Base-by-base conservation (phyloP, 495 filamentous ascomycete genomes). In the Polyplosphaeria fusca region DNA sequence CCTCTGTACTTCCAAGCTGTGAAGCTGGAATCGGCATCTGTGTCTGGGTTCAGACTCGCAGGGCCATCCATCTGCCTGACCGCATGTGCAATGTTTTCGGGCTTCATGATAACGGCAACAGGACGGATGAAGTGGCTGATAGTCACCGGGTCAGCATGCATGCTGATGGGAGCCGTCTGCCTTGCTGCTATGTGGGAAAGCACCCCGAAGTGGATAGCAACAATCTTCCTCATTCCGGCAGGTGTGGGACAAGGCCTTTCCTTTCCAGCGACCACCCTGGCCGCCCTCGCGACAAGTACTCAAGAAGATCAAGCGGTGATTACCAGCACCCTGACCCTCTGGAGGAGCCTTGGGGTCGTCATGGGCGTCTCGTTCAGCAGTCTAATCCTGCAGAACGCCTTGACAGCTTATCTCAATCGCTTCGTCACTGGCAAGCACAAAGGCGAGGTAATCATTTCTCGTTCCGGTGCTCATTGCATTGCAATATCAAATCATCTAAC, bases 1-100 rank as follows among this genome's bases (percentile, higher is more conserved):
- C 87, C 87, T 0, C 73, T 92, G 19, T 92, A 84, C 73, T 92
- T 91, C 72, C 86, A 90, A 69, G 86, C 83, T 25, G 86, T 90
- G 42, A 84, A 87, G 59, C 78, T 89, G 37, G 82, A 86, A 12
- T 79, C 74, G 19, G 83, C 88, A 22, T 87, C 87, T 7, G 75
- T 75, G 16, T 89, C 88, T 0, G 88, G 88, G 11, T 76, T 89
- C 3, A 78, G 85, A 38, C 82, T 92, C 41, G 73, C 88, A 9
- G 72, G 81, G 35, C 80, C 82, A 24, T 81, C 82, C 0, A 55
- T 81, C 12, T 78, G 80, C 0, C 70, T 81, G 32, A 86, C 85
- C 11, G 44, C 71, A 0, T 76, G 79, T 4, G 85, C 84, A 26
- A 79, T 86, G 1, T 70, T 78, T 0, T 82, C 83, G 4, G 87